phyloP scores from a whole-genome alignment of 208 protist genomes.

The Wallacemonas collosoma region DNA sequence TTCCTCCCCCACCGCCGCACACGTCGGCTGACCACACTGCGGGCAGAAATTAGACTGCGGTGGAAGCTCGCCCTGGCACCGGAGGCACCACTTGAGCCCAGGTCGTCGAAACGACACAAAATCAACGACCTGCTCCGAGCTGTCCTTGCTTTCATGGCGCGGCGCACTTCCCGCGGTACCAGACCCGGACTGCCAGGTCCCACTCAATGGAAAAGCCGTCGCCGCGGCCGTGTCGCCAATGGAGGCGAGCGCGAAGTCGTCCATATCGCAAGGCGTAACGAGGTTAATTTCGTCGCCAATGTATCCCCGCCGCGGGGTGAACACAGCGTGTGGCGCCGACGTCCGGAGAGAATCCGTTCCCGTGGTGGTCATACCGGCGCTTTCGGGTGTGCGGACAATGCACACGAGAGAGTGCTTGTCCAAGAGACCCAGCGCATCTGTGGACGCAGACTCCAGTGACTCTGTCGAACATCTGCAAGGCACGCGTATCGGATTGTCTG shows the following conservation, averaged over 20 bases:
- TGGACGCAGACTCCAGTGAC: neutral
- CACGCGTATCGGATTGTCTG: slow-evolving; percentile 3
- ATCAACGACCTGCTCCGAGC: slow-evolving; percentile 11
- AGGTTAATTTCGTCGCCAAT: slow-evolving; percentile 25
- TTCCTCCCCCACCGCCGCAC: slow-evolving; percentile 1
- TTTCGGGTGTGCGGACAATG: slow-evolving; percentile 1
- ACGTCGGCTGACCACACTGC: slow-evolving; percentile 18
- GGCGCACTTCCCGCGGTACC: neutral
- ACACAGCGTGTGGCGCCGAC: neutral
- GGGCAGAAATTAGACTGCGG: slow-evolving; percentile 29
- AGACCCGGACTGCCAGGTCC: neutral
- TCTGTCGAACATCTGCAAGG: neutral
- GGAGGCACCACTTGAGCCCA: slow-evolving; percentile 18
- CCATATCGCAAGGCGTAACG: slow-evolving; percentile 16
- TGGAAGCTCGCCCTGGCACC: slow-evolving; percentile 17
- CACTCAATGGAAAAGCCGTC: neutral
- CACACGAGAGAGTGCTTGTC: neutral
- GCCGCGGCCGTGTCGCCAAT: slow-evolving; percentile 8
- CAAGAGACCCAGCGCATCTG: neutral
- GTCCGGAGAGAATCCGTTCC: slow-evolving; percentile 4
- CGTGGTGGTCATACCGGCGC: slow-evolving; percentile 3
- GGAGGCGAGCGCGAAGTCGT: slow-evolving; percentile 35
- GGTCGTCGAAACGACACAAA: slow-evolving; percentile 30
- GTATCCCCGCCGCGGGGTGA: slow-evolving; percentile 11
- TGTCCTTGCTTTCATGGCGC: neutral